phyloP scores from a whole-genome alignment of 805 yeast genomes.

The Kluyveromyces dobzhanskii region DNA sequence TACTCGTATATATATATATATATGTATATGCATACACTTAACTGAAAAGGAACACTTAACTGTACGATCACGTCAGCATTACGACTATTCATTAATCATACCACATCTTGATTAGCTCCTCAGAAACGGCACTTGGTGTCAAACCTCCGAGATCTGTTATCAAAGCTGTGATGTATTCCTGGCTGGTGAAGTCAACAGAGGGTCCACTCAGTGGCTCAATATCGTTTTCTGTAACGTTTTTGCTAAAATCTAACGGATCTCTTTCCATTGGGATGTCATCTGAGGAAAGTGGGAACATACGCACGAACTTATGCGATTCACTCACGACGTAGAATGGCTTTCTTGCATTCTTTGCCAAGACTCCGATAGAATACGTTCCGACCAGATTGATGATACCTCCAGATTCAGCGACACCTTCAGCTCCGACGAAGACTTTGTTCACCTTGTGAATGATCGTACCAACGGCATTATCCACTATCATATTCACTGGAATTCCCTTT shows the following conservation, averaged over 20 bases:
- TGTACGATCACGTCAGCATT: too few relatives aligned
- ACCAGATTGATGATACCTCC: conserved; percentile 96
- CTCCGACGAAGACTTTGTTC: conserved; percentile 92
- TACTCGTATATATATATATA: background rate
- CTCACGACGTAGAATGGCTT: conserved; percentile 93
- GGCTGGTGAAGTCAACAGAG: conserved; percentile 87
- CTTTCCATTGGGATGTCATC: conserved; percentile 71
- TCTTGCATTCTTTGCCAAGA: conserved; percentile 79
- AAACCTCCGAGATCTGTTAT: conserved; percentile 94
- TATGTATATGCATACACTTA: too few relatives aligned
- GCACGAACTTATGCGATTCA: conserved; percentile 91
- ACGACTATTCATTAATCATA: conserved; percentile 49
- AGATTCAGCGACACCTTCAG: conserved; percentile 98
- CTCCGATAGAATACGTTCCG: conserved; percentile 93
- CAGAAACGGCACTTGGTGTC: conserved; percentile 97
- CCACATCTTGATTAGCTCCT: conserved; percentile 97
- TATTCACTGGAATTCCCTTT: conserved; percentile 75
- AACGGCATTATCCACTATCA: conserved; percentile 88
- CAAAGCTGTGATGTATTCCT: conserved; percentile 88
- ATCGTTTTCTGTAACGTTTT: conserved; percentile 5
- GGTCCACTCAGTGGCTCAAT: conserved; percentile 33
- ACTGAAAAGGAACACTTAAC: too few relatives aligned
- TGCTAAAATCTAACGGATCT: conserved; percentile 39
- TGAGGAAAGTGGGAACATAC: conserved; percentile 90
- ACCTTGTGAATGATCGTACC: conserved; percentile 87